Percentiles rank a stretch among this genome's conserved stretches.
These are phyloP conservation scores for Cladophialophora bantiana DNA, from an alignment of 2,329 filamentous ascomycete genomes.

Conservation along the genomic window DNA sequence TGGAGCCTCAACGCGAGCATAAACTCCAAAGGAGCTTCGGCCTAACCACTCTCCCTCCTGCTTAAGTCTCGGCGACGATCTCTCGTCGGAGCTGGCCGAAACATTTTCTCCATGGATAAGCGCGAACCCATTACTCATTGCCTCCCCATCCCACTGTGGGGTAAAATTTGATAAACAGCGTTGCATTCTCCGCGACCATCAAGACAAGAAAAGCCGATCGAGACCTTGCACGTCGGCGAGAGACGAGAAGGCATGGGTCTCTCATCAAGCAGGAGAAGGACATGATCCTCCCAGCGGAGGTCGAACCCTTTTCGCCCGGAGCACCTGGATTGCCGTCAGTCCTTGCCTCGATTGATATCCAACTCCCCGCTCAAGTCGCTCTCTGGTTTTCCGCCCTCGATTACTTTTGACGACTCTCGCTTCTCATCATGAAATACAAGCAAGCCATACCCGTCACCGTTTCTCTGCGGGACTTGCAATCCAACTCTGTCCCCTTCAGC, in stretches of 20 bases:
- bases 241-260: neutral
- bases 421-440: conserved; percentile 27
- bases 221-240: neutral
- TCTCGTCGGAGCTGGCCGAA: neutral
- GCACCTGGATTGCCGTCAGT: neutral
- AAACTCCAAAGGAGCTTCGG: neutral
- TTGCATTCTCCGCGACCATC: conserved; percentile 7
- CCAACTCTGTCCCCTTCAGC: conserved; percentile 50
- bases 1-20: neutral
- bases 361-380: neutral
- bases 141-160: conserved; percentile 5
- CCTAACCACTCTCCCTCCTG: neutral
- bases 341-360: neutral
- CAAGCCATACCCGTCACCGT: conserved; percentile 37
- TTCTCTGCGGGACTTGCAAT: conserved; percentile 35
- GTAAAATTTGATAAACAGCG: conserved; percentile 10
- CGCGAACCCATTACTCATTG: neutral
- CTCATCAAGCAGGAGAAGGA: neutral
- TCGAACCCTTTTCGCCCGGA: neutral
- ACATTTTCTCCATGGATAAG: neutral
- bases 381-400: neutral
- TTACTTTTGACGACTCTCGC: neutral
- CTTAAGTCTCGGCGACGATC: conserved; percentile 1
- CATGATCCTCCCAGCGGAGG: neutral
- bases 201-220: neutral